Base-by-base conservation (phyloP, 2,329 filamentous ascomycete species). In the Ramichloridium luteum region DNA sequence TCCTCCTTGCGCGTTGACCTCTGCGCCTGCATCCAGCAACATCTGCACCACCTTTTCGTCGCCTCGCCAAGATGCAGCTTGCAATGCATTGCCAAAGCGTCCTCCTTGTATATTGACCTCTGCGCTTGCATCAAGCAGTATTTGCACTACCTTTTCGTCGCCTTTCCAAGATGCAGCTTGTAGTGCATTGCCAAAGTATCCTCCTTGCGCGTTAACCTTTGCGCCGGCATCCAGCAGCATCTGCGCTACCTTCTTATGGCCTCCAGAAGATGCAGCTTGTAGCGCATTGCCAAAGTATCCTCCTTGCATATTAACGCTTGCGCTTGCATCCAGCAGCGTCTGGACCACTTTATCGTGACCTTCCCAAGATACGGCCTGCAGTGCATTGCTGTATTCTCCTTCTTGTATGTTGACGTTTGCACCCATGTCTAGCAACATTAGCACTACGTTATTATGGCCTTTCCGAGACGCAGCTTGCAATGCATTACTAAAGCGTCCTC, bases 241-340 rank as follows among this genome's bases (percentile, higher is more conserved):
- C 10, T 36, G 11, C 4, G 42, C 35, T 8, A 48, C 31, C 9
- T 30, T 20, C 6, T 36, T 5, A 26, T 38, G 29, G 2, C 44
- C 43, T 1, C 36, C 33, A 27, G 42, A 39, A 3, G 41, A 34
- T 8, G 46, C 45, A 16, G 39, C 37, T 22, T 47, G 41, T 9
- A 46, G 28, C 6, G 43, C 33, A 6, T 40, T 44, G 6, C 45
- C 44, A 32, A 39, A 39, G 14, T 44, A 41, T 25, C 34, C 30
- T n/a, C 38, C 27, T 3, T 34, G 15, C 4, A 25, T 12, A 32
- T 46, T 36, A 11, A 43, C 32, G 30, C 44, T 31, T 3, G 43
- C 46, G 5, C 35, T 34, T 8, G 39, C 38, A 9, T 12, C 31
- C 5, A 46, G 29, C 14, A 47, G 25, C 10, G n/a, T 9, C 6